These are phyloP conservation scores for Cenococcum geophilum DNA, from an alignment of 495 filamentous ascomycete genomes.

Conservation along the genomic window DNA sequence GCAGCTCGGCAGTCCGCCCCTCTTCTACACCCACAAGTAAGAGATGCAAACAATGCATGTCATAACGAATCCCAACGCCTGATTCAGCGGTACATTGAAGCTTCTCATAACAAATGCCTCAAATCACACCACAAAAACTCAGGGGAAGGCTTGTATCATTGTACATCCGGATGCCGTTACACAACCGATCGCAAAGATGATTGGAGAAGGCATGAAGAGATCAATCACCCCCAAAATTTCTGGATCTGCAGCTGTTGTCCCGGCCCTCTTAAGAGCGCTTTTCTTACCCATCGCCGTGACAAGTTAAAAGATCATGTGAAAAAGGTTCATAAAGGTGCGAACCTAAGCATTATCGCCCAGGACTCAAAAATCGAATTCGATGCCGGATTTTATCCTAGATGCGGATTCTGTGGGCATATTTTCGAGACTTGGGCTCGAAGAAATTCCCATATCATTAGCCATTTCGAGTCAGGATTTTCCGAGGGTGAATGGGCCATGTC, in stretches of 20 bases:
- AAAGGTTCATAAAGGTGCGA: not conserved
- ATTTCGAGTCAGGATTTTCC: not conserved
- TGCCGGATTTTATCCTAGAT: not conserved
- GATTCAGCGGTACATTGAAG: not conserved
- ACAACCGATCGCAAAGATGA: not conserved
- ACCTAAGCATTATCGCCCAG: not conserved
- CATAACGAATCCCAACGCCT: not conserved
- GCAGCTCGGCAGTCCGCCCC: too few species aligned
- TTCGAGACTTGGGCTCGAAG: not conserved
- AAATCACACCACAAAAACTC: not conserved
- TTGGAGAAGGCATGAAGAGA: conserved; percentile 2
- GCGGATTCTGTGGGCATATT: not conserved
- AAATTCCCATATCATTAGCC: not conserved
- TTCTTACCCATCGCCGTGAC: conserved; percentile 7
- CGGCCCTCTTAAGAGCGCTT: not conserved
- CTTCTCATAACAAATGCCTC: not conserved
- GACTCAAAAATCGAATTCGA: not conserved
- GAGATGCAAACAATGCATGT: not conserved
- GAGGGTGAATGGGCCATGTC: not conserved
- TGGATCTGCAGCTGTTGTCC: conserved; percentile 3
- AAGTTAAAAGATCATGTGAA: not conserved
- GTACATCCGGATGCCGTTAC: conserved; percentile 6
- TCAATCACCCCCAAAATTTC: conserved; percentile 3
- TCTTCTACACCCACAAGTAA: not conserved
- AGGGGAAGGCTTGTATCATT: not conserved